Evolutionary conservation across 805 yeast genomes (phyloP).

Genomic region (Myxozyma geophila): DNA sequence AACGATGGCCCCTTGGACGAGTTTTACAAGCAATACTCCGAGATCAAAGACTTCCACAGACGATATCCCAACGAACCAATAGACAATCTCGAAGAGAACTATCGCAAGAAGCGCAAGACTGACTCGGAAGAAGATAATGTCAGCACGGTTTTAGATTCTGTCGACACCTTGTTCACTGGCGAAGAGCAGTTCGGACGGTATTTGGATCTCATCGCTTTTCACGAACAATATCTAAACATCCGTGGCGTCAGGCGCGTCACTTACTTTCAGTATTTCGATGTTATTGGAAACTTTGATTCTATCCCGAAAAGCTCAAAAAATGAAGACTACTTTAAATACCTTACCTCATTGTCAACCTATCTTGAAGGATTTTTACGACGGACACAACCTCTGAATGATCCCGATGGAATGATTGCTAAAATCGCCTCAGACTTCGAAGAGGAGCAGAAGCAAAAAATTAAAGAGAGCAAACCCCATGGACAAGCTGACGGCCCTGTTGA

Average conservation of each 20-base stretch:
- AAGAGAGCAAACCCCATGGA: conserved; percentile 15
- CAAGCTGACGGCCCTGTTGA: conserved; percentile 14
- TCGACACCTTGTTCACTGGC: conserved; percentile 58
- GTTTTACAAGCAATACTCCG: conserved; percentile 49
- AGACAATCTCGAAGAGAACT: conserved; percentile 39
- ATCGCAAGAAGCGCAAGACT: conserved; percentile 37
- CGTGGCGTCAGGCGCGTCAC: conserved; percentile 45
- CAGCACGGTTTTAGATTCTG: conserved; percentile 44
- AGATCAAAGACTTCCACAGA: conserved; percentile 44
- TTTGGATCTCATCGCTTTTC: conserved; percentile 60
- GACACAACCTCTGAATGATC: conserved; percentile 55
- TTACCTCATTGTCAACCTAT: conserved; percentile 55
- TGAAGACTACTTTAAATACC: conserved; percentile 51
- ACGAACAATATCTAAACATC: conserved; percentile 59
- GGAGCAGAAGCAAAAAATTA: conserved; percentile 38
- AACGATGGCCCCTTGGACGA: conserved; percentile 44
- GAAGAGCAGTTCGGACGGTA: conserved; percentile 69
- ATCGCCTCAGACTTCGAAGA: conserved; percentile 42
- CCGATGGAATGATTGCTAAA: conserved; percentile 43
- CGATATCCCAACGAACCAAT: conserved; percentile 44
- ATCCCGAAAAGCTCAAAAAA: conserved; percentile 38
- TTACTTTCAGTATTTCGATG: conserved; percentile 58
- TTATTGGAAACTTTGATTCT: conserved; percentile 50
- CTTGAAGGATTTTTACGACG: conserved; percentile 54
- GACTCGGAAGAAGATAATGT: conserved; percentile 38